A percentile compares a stretch with the other conserved stretches of the same genome.
These are phyloP conservation scores for Isoetes engelmannii DNA, from an alignment of 83 land plant genomes.

Conservation along the genomic window DNA sequence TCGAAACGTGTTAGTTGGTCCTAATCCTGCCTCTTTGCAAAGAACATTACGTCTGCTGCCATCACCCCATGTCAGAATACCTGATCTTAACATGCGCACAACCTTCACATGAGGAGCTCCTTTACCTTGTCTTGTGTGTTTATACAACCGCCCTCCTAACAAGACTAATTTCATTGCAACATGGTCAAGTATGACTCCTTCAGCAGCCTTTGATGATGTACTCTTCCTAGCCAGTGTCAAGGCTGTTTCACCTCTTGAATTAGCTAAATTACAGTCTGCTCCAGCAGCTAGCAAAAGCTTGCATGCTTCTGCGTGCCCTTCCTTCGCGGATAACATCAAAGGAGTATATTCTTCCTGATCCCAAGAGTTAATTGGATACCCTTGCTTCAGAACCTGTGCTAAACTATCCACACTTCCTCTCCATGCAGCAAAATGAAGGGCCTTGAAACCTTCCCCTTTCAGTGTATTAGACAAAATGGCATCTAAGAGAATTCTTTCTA, in stretches of 20 bases:
- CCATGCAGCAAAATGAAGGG: constrained; percentile 72
- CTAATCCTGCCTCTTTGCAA: constrained; percentile 54
- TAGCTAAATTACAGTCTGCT: constrained; percentile 45
- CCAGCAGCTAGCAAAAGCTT: constrained; percentile 46
- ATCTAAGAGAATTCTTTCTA: constrained; percentile 69
- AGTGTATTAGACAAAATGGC: constrained; percentile 49
- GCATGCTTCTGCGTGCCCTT: constrained; percentile 60
- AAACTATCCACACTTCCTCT: constrained; percentile 52
- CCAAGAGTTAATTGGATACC: constrained; percentile 48
- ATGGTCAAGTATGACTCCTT: constrained; percentile 52
- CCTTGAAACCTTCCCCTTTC: constrained; percentile 47
- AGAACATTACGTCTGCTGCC: constrained; percentile 50
- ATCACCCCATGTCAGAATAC: constrained; percentile 67
- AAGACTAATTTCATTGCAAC: constrained; percentile 57
- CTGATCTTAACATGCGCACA: constrained; percentile 47
- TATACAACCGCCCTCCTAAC: constrained; percentile 40
- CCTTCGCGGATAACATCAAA: constrained; percentile 78
- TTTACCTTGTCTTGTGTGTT: constrained; percentile 75
- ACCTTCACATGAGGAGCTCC: constrained; percentile 63
- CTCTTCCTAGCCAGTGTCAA: constrained; percentile 50
- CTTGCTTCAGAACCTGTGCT: constrained; percentile 41
- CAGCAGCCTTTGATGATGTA: constrained; percentile 31
- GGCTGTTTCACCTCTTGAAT: constrained; percentile 62
- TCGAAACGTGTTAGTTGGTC: constrained; percentile 44
- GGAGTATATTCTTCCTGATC: constrained; percentile 74